Percentiles rank a stretch among this genome's conserved stretches.
phyloP scores from a whole-genome alignment of 169 alveolate species.

The Cryptosporidium bovis region DNA sequence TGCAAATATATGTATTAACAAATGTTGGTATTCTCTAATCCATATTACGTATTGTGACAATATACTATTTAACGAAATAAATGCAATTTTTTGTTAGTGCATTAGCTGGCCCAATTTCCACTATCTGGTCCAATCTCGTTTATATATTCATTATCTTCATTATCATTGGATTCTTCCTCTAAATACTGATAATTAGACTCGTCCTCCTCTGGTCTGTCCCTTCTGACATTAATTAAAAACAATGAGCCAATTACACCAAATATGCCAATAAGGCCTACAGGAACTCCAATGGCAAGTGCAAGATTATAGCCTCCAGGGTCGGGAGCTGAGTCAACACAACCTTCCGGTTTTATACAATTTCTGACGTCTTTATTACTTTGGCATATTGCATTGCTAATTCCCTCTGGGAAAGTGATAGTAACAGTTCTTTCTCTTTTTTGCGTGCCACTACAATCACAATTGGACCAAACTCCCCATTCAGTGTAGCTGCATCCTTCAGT shows the following conservation, averaged over 20 bases:
- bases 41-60: no score
- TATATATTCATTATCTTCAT: slow-evolving; percentile 26
- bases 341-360: slow-evolving; percentile 40
- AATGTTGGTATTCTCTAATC: no score
- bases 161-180: slow-evolving; percentile 20
- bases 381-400: slow-evolving; percentile 40
- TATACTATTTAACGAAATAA: no score
- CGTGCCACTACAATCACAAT: slow-evolving; percentile 37
- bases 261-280: slow-evolving; percentile 47
- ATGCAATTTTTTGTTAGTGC: not conserved
- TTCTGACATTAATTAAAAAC: slow-evolving; percentile 4
- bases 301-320: slow-evolving; percentile 15
- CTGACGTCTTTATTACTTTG: slow-evolving; percentile 29
- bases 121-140: slow-evolving; percentile 72
- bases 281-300: slow-evolving; percentile 64
- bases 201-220: slow-evolving; percentile 22
- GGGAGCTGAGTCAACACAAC: slow-evolving; percentile 45
- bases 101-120: slow-evolving; percentile 56
- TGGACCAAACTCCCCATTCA: slow-evolving; percentile 59
- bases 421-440: slow-evolving; percentile 52
- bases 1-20: no score
- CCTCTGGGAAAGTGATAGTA: slow-evolving; percentile 31
- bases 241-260: slow-evolving; percentile 9
- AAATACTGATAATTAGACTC: slow-evolving; percentile 42
- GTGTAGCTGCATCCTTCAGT: slow-evolving; percentile 31